phyloP scores from a whole-genome alignment of 495 filamentous ascomycete species.

The Stereocaulon alpinum region DNA sequence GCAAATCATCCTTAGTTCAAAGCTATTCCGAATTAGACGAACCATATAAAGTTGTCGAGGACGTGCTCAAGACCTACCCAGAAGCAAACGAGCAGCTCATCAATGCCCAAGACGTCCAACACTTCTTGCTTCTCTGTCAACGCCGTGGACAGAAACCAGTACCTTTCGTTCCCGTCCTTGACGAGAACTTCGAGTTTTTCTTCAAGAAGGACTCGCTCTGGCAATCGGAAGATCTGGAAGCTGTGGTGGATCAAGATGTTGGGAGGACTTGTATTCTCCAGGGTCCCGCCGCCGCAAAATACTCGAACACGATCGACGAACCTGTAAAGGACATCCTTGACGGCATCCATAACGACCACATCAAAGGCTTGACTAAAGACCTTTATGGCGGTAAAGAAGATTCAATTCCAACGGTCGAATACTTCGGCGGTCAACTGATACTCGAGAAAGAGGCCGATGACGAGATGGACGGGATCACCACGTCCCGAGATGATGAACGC shows the following conservation, averaged over 20 bases:
- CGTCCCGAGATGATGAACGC: slow-evolving; percentile 63
- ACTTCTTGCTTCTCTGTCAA: slow-evolving; percentile 89
- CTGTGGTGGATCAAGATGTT: slow-evolving; percentile 91
- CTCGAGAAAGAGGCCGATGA: slow-evolving; percentile 38
- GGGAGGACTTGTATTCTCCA: slow-evolving; percentile 91
- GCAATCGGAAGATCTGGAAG: slow-evolving; percentile 95
- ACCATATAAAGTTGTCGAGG: slow-evolving; percentile 65
- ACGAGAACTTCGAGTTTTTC: slow-evolving; percentile 94
- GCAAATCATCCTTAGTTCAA: slow-evolving; percentile 67
- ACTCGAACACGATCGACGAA: slow-evolving; percentile 80
- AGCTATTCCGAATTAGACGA: slow-evolving; percentile 79
- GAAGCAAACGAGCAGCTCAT: slow-evolving; percentile 84
- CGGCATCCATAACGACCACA: slow-evolving; percentile 78
- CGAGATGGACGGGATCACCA: slow-evolving; percentile 71
- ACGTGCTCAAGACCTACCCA: slow-evolving; percentile 71
- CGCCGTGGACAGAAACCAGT: slow-evolving; percentile 91
- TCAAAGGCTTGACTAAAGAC: slow-evolving; percentile 64
- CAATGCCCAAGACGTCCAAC: slow-evolving; percentile 93
- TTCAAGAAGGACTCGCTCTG: slow-evolving; percentile 99
- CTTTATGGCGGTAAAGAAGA: slow-evolving; percentile 64
- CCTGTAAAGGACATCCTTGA: slow-evolving; percentile 90
- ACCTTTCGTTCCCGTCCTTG: slow-evolving; percentile 84
- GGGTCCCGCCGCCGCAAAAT: slow-evolving; percentile 85
- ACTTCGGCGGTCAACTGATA: slow-evolving; percentile 79
- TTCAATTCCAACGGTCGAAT: slow-evolving; percentile 76